Conservation (phyloP, 106 monocot genomes). For the Triglochin maritima region DNA sequence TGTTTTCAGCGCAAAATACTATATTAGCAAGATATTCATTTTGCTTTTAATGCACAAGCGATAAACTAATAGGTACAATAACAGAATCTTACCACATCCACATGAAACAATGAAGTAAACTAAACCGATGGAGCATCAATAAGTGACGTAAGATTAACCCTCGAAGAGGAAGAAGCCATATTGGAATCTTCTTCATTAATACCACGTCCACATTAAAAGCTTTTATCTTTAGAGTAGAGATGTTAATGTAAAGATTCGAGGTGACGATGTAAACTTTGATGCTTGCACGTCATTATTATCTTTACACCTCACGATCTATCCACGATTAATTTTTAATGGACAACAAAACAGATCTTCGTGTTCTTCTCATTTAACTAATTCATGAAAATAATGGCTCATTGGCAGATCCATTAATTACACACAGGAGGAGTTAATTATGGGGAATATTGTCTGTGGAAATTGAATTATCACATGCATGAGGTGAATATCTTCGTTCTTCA, state of each 20-base stretch:
- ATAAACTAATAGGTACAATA: no score
- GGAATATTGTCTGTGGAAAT: no score
- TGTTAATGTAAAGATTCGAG: no score
- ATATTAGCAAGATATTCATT: no score
- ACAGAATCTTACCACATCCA: neutral
- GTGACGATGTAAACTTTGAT: neutral
- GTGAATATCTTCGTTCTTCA: no score
- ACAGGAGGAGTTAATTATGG: no score
- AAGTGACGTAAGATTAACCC: no score
- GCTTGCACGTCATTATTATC: neutral
- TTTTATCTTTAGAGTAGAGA: neutral
- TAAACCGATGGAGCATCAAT: no score
- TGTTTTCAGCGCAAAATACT: no score
- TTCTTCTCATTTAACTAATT: neutral
- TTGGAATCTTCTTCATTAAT: conserved; percentile 1
- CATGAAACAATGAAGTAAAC: neutral
- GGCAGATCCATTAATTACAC: no score
- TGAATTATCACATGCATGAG: no score
- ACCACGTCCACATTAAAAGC: neutral
- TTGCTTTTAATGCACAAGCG: no score
- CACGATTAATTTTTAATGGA: neutral
- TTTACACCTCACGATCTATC: neutral
- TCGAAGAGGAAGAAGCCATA: neutral
- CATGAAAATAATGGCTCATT: neutral
- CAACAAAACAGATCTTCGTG: neutral